A percentile compares a stretch with the other conserved stretches of the same genome.
Evolutionary conservation across 2,329 filamentous ascomycete genomes (phyloP).

Genomic region (Colletotrichum gloeosporioides): DNA sequence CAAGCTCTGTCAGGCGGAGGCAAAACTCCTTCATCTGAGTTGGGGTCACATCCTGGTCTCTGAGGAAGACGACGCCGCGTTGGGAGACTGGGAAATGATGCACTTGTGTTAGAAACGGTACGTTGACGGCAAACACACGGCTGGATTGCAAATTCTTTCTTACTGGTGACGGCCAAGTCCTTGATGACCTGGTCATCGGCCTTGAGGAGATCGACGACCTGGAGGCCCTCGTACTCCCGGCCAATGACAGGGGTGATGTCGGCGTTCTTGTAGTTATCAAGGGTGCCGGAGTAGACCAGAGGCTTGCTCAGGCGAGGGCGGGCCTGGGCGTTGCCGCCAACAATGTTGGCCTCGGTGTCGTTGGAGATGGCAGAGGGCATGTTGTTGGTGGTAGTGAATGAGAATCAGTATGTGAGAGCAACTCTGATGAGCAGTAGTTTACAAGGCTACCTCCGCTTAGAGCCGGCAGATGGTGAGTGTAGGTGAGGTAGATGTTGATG

Average conservation of each 20-base stretch:
- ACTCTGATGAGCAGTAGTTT: neutral
- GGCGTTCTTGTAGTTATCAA: constrained; percentile 41
- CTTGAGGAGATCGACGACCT: constrained; percentile 37
- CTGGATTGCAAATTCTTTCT: neutral
- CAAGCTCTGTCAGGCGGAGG: constrained; percentile 35
- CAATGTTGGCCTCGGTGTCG: constrained; percentile 25
- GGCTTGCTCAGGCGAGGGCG: constrained; percentile 35
- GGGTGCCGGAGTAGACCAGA: constrained; percentile 44
- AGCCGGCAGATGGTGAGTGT: neutral
- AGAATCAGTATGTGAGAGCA: neutral
- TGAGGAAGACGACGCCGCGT: constrained; percentile 42
- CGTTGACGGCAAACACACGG: neutral
- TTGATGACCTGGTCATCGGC: constrained; percentile 52
- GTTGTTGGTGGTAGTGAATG: neutral
- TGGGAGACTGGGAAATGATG: constrained; percentile 31
- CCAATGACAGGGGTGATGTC: constrained; percentile 56
- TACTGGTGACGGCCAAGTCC: constrained; percentile 57
- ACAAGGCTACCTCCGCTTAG: neutral
- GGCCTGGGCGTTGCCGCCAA: constrained; percentile 34
- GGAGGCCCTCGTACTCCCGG: constrained; percentile 47
- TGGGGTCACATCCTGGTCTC: constrained; percentile 39
- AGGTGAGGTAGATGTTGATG: neutral
- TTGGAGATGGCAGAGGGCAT: constrained; percentile 39
- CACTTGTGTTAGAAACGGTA: neutral
- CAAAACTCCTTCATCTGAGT: constrained; percentile 43